Percentiles rank a stretch among this genome's conserved stretches.
These are phyloP conservation scores for Graphilbum fragrans DNA, from an alignment of 2,329 filamentous ascomycete genomes.

Conservation along the genomic window DNA sequence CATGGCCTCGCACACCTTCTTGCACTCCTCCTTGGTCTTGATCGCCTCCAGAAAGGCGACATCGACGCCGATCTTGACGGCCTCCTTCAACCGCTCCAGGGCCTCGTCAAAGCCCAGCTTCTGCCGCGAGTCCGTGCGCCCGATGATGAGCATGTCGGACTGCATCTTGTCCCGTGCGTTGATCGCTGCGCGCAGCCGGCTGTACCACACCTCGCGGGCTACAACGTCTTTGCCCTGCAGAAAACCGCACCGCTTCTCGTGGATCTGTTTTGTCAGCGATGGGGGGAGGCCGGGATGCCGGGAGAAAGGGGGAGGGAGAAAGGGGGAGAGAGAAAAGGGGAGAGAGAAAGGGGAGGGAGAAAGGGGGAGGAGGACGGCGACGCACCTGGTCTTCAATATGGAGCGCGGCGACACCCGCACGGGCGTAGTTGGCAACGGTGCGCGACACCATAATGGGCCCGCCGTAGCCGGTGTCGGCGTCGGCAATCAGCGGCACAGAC, in stretches of 20 bases:
- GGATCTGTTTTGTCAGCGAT: no score
- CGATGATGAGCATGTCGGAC: conserved; percentile 45
- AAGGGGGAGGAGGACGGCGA: conserved; percentile 7
- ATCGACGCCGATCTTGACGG: conserved; percentile 37
- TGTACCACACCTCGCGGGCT: conserved; percentile 15
- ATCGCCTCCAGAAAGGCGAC: conserved; percentile 42
- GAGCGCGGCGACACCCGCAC: conserved; percentile 33
- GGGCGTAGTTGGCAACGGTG: conserved; percentile 36
- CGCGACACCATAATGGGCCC: conserved; percentile 24
- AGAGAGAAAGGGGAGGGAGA: no score
- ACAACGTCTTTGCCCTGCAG: conserved; percentile 23
- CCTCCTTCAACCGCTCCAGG: conserved; percentile 28
- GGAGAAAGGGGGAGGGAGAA: no score
- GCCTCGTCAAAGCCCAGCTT: conserved; percentile 38
- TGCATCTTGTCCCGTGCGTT: conserved; percentile 20
- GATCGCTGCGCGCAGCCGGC: conserved; percentile 18
- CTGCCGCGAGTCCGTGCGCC: conserved; percentile 42
- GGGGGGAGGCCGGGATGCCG: no score
- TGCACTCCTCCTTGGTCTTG: conserved; percentile 22
- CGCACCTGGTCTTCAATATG: conserved; percentile 23
- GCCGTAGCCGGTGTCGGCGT: conserved; percentile 36
- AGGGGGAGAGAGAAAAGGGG: no score
- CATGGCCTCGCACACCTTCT: conserved; percentile 30
- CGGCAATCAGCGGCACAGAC: conserved; percentile 35
- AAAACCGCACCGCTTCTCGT: conserved; percentile 24